A percentile compares a stretch with the other conserved stretches of the same genome.
Conservation (phyloP, 2,329 filamentous ascomycete genomes). For the Acarospora socialis region DNA sequence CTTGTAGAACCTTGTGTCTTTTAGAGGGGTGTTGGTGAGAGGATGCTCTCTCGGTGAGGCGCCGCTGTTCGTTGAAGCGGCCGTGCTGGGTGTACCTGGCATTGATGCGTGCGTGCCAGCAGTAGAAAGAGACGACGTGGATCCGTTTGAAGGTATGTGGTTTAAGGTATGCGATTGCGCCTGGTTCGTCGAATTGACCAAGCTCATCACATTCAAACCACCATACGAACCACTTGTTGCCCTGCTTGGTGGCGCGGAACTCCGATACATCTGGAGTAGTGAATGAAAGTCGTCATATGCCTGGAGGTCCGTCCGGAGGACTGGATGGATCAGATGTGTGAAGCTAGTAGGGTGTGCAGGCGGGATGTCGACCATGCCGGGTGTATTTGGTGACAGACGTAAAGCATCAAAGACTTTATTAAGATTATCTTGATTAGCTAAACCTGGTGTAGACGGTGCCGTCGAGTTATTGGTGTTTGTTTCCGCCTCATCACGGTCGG, state of each 20-base stretch:
- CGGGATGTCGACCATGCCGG: conserved; percentile 36
- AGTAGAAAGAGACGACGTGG: conserved; percentile 43
- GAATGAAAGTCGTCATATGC: conserved; percentile 76
- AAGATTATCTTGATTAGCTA: conserved; percentile 41
- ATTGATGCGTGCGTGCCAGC: conserved; percentile 37
- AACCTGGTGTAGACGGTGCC: conserved; percentile 66
- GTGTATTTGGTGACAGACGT: conserved; percentile 35
- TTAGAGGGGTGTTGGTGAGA: conserved; percentile 41
- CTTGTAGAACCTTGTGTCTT: conserved; percentile 91
- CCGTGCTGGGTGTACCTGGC: conserved; percentile 43
- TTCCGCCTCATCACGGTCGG: conserved; percentile 57
- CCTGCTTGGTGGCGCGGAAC: conserved; percentile 47
- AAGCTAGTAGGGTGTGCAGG: conserved; percentile 58
- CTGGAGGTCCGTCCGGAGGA: conserved; percentile 67
- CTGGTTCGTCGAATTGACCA: conserved; percentile 30
- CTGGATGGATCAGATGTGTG: conserved; percentile 65
- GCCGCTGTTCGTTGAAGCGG: conserved; percentile 16
- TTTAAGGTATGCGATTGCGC: conserved; percentile 26
- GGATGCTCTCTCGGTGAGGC: conserved; percentile 18
- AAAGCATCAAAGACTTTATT: conserved; percentile 47
- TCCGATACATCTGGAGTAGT: conserved; percentile 55
- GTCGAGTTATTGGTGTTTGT: conserved; percentile 51
- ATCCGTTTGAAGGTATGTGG: conserved; percentile 42
- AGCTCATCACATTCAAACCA: conserved; percentile 44
- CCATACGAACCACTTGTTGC: conserved; percentile 58